Conservation (phyloP, 2,329 filamentous ascomycete species). For the Cladosporium colombiae region DNA sequence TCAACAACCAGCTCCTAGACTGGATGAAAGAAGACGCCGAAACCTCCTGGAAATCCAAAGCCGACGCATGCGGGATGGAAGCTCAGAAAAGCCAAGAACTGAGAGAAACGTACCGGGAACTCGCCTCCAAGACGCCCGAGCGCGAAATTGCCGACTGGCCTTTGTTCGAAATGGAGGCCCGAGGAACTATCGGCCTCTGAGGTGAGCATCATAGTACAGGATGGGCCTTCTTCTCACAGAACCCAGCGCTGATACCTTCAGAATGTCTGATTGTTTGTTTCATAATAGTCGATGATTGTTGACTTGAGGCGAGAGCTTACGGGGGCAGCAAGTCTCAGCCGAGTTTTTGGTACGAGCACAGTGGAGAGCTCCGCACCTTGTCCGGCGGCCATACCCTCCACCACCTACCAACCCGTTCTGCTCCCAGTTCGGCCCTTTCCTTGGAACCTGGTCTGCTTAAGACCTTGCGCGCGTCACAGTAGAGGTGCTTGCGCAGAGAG, state of each 20-base stretch:
- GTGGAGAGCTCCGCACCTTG: background rate
- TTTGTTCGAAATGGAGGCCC: background rate
- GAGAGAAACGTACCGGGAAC: background rate
- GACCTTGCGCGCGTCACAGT: background rate
- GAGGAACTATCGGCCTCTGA: background rate
- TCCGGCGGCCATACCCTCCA: background rate
- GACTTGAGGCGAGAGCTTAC: background rate
- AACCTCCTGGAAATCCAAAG: background rate
- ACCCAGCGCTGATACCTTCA: background rate
- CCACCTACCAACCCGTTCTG: background rate
- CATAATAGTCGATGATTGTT: background rate
- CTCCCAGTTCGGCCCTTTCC: background rate
- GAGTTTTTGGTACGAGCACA: background rate
- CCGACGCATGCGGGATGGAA: background rate
- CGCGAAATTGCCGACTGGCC: background rate
- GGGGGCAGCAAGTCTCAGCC: background rate
- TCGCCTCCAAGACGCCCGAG: background rate
- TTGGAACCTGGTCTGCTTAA: background rate
- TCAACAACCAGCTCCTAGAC: background rate
- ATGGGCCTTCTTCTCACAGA: background rate
- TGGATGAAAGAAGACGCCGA: conserved; percentile 6
- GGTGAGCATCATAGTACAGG: background rate
- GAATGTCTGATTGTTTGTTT: background rate
- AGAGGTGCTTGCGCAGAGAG: background rate
- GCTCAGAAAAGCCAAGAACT: background rate